Evolutionary conservation across 768 basidiomycete species (phyloP), one percentile per base, ranked within the genome.

Genomic region (Phaffia tasmanica): DNA sequence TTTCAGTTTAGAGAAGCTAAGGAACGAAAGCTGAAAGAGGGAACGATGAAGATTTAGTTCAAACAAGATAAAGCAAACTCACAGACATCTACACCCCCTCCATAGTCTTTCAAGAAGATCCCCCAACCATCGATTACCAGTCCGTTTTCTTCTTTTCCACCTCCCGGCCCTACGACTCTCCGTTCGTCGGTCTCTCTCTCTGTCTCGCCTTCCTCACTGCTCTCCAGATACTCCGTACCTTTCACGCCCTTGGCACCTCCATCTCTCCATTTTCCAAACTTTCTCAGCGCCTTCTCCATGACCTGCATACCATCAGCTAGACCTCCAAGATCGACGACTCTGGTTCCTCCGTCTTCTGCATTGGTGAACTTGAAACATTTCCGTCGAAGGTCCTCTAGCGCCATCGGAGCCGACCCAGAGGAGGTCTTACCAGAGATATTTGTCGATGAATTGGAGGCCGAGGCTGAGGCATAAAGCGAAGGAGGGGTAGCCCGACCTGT

Each of bases 61-160:
- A 29, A 21, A 16, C 1, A 11, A 54, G 29, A 51, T 35, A 25
- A 35, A 27, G 67, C 56, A 58, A 2, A 73, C 65, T 65, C 58
- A 77, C 82, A 68, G 84, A 81, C 69, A 27, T 83, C 73, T 4
- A 78, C 77, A 5, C 69, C 71, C 35, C 72, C 74, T 15, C 80
- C 54, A 25, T 62, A 57, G 1, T 62, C 82, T 73, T 87, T 86
- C 27, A 88, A 78, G 75, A 83, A 94, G 0, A 90, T 86, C 32
- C 84, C 87, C 89, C 90, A 95, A 1, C 91, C 90, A 70, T 92
- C 89, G 1, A 95, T 85, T 62, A 82, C 83, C 18, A 94, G 79
- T 0, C 85, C 85, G n/a, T 60, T 57, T 57, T 21, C 55, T 15
- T 55, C 67, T 19, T 73, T 74, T 0, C 85, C 86, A 35, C 88